phyloP scores from a whole-genome alignment of 73 alveolate species.

The Stentor coeruleus region DNA sequence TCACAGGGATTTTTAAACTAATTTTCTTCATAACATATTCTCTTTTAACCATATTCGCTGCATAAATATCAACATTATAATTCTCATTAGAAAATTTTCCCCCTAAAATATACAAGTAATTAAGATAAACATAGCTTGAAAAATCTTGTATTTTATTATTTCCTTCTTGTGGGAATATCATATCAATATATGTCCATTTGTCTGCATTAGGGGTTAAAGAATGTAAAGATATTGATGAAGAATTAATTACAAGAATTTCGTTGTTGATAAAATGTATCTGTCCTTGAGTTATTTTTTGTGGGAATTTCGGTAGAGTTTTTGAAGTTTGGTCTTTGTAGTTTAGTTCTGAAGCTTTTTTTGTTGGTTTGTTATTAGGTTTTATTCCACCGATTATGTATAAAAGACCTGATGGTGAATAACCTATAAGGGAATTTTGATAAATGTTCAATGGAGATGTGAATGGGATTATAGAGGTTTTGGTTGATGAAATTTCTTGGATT shows the following conservation, averaged over 20 bases:
- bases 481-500: background rate
- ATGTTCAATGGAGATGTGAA: background rate
- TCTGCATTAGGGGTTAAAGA: background rate
- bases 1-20: background rate
- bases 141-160: background rate
- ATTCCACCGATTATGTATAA: background rate
- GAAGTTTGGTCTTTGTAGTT: background rate
- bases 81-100: background rate
- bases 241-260: background rate
- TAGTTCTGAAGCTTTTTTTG: background rate
- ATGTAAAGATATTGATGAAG: background rate
- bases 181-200: background rate
- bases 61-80: background rate
- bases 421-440: background rate
- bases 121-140: background rate
- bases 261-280: too few relatives aligned
- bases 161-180: background rate
- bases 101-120: too few relatives aligned
- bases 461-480: background rate
- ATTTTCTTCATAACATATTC: background rate
- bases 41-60: background rate
- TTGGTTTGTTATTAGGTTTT: background rate
- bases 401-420: too few relatives aligned
- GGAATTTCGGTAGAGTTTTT: too few relatives aligned
- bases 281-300: background rate